Evolutionary conservation across 2,329 filamentous ascomycete genomes (phyloP), one percentile per base, ranked within the genome.

Genomic region (Chaetomium olivaceum): DNA sequence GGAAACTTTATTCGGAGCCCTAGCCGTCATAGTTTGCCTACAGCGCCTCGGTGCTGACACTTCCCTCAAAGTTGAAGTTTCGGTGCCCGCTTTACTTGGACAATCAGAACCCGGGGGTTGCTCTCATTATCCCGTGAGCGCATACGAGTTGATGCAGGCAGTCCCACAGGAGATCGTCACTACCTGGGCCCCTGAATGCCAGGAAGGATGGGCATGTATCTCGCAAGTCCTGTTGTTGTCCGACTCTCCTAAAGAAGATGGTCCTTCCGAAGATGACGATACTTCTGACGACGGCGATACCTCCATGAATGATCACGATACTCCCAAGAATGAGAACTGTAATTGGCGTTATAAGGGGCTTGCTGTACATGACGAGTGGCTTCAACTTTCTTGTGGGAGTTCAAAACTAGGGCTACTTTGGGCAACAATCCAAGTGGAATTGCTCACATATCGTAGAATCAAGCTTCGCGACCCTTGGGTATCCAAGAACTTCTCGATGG

Each of bases 201-300:
- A 64, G 50, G 48, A 55, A 14, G 62, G 62, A 52, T 64, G 62
- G 62, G 25, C 23, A n/a, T 64, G 62, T 43, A 64, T 64, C 27
- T 14, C 19, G 36, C 36, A 59, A 50, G 56, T 64, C 23, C 33
- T 64, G 12, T 56, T 59, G 29, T 25, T 51, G 33, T 29, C 27
- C 27, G 27, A 29, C 6, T 29, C 27, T 29, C 27, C 27, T 6
- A 29, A 29, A 29, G 3, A 29, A 29, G 27, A 29, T 29, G 27
- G 27, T 29, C 27, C 27, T 29, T 29, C 27, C 27, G 27, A 29
- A 29, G 27, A 29, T 3, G 27, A 6, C 27, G 6, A 29, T 29
- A 29, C 27, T 29, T 29, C 27, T 6, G 27, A 29, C 27, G 6
- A 29, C 27, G 6, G 27, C 27, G 27, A 29, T 29, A 29, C 27